These are phyloP conservation scores for Neurospora sp. DNA, from an alignment of 495 filamentous ascomycete species.

Conservation along the genomic window DNA sequence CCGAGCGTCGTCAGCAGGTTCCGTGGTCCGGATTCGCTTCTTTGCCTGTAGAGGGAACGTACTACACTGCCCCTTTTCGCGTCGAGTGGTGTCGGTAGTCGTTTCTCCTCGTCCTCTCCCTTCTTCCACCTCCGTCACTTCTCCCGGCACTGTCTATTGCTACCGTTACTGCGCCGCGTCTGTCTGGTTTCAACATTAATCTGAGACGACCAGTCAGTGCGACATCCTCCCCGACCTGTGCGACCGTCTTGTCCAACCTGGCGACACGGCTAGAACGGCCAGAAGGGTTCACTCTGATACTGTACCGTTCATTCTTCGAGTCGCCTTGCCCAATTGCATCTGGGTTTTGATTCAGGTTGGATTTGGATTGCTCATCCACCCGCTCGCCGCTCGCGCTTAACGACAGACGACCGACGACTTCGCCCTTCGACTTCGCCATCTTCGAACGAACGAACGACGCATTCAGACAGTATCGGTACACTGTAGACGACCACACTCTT, in stretches of 20 bases:
- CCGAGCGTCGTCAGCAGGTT: not conserved
- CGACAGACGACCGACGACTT: not conserved
- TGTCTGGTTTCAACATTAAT: not conserved
- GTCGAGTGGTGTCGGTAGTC: not conserved
- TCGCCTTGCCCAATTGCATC: not conserved
- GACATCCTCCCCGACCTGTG: not conserved
- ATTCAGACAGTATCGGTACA: not conserved
- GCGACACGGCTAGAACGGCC: not conserved
- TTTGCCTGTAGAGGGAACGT: not conserved
- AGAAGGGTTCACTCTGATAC: not conserved
- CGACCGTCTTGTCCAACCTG: not conserved
- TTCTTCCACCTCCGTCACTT: not conserved
- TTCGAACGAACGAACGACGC: not conserved
- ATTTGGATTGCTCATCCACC: not conserved
- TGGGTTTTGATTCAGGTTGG: not conserved
- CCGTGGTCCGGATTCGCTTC: not conserved
- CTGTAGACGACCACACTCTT: not conserved
- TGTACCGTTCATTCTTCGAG: not conserved
- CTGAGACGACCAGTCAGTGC: not conserved
- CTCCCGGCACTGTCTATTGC: not conserved
- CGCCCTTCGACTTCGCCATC: not conserved
- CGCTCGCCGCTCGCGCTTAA: not conserved
- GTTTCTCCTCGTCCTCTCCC: not conserved
- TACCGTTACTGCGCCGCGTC: not conserved
- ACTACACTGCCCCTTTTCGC: not conserved